phyloP scores from a whole-genome alignment of 208 protist genomes.

The Porcisia hertigi region DNA sequence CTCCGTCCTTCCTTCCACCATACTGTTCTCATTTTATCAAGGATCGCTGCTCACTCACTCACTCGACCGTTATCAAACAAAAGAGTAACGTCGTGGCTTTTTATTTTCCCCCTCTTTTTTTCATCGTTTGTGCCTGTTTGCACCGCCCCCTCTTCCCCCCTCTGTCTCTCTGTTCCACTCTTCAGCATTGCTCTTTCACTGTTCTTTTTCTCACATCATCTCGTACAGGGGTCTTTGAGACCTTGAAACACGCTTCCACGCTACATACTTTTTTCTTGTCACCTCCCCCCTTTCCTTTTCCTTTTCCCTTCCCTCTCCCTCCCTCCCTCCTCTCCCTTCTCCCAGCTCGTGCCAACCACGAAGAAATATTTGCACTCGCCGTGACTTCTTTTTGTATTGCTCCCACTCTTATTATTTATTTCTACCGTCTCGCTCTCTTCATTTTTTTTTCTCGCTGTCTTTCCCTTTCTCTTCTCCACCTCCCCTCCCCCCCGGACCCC shows the following conservation, averaged over 20 bases:
- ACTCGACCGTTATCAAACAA: neutral
- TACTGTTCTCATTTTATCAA: neutral
- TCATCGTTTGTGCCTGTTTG: neutral
- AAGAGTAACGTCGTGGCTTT: neutral
- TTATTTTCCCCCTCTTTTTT: neutral
- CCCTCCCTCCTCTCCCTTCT: neutral
- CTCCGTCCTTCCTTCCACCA: neutral
- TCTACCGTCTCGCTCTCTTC: neutral
- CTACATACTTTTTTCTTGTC: too few relatives aligned
- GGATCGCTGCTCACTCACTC: neutral
- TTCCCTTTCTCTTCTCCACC: slow-evolving; percentile 7
- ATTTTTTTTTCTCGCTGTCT: slow-evolving; percentile 18
- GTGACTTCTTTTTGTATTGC: too few relatives aligned
- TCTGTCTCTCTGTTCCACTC: neutral
- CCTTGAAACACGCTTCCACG: neutral
- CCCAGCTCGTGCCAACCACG: neutral
- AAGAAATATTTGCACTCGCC: too few relatives aligned
- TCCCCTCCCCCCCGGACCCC: neutral
- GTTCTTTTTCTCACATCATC: neutral
- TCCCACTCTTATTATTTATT: neutral
- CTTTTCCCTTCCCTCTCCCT: neutral
- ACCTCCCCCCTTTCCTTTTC: neutral
- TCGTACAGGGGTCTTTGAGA: neutral
- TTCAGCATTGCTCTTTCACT: neutral
- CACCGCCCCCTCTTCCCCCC: neutral